Conservation (phyloP, 257 asterid genomes). For the Fraxinus excelsior region DNA sequence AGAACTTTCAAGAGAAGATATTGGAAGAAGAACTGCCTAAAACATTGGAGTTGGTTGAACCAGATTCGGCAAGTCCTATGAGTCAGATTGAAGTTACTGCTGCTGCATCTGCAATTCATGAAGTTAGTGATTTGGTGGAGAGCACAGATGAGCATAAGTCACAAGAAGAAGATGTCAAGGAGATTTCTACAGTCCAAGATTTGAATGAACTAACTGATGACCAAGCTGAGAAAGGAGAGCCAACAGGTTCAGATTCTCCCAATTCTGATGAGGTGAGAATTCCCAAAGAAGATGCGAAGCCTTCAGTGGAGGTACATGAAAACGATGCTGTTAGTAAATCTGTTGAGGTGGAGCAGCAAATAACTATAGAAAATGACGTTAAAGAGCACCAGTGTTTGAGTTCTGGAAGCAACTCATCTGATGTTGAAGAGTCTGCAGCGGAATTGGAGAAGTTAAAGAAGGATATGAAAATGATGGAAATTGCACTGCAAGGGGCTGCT, state of each 20-base stretch:
- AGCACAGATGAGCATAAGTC: slow-evolving; percentile 36
- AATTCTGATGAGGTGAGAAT: slow-evolving; percentile 36
- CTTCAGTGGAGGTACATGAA: slow-evolving; percentile 37
- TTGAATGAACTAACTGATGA: slow-evolving; percentile 37
- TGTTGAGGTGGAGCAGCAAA: slow-evolving; percentile 38
- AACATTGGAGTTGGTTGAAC: slow-evolving; percentile 34
- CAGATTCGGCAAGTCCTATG: slow-evolving; percentile 40
- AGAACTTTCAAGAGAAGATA: slow-evolving; percentile 34
- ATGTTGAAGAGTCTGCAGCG: slow-evolving; percentile 42
- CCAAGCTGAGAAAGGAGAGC: slow-evolving; percentile 43
- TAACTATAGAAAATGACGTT: slow-evolving; percentile 39
- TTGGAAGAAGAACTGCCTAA: slow-evolving; percentile 41
- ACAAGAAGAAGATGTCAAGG: slow-evolving; percentile 35
- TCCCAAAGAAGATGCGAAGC: slow-evolving; percentile 44
- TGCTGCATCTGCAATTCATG: slow-evolving; percentile 30
- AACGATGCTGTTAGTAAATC: slow-evolving; percentile 35
- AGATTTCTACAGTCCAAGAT: slow-evolving; percentile 40
- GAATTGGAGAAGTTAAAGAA: slow-evolving; percentile 76
- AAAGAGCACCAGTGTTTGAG: slow-evolving; percentile 39
- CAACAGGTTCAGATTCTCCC: slow-evolving; percentile 45
- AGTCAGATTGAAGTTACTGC: slow-evolving; percentile 38
- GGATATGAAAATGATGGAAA: slow-evolving; percentile 94
- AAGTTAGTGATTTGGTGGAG: slow-evolving; percentile 36
- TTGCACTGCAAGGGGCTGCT: slow-evolving; percentile 94
- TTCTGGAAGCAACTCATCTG: slow-evolving; percentile 45